Percentiles rank a stretch among this genome's conserved stretches.
Conservation (phyloP, 202 grass and related monocot genomes). For the Carex arenaria region DNA sequence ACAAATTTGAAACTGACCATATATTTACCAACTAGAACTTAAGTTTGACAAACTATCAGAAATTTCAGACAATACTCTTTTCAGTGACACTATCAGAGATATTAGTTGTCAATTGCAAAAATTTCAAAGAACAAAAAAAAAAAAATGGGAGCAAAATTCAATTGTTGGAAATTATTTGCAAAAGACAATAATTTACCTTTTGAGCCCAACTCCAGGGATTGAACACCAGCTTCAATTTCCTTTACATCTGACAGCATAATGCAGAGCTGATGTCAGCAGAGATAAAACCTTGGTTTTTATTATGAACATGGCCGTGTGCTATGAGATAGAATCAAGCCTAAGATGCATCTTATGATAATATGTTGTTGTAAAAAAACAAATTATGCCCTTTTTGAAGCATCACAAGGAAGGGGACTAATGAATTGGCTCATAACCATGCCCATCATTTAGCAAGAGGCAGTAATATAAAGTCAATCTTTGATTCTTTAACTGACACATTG, state of each 20-base stretch:
- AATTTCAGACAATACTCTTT: neutral
- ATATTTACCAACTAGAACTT: neutral
- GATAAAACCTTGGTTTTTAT: neutral
- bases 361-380: neutral
- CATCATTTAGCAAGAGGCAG: neutral
- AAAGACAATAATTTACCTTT: conserved; percentile 40
- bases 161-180: neutral
- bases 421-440: neutral
- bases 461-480: neutral
- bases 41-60: neutral
- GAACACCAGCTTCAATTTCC: conserved; percentile 57
- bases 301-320: neutral
- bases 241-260: conserved; percentile 54
- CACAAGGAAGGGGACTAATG: neutral
- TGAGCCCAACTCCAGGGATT: conserved; percentile 65
- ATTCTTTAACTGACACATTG: neutral
- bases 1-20: neutral
- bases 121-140: conserved; percentile 12
- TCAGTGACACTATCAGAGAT: neutral
- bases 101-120: neutral
- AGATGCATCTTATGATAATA: neutral
- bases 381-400: neutral
- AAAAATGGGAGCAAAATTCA: neutral
- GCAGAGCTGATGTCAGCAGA: neutral
- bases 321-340: neutral